Evolutionary conservation across 768 basidiomycete species (phyloP).

Genomic region (Trametes cingulata): DNA sequence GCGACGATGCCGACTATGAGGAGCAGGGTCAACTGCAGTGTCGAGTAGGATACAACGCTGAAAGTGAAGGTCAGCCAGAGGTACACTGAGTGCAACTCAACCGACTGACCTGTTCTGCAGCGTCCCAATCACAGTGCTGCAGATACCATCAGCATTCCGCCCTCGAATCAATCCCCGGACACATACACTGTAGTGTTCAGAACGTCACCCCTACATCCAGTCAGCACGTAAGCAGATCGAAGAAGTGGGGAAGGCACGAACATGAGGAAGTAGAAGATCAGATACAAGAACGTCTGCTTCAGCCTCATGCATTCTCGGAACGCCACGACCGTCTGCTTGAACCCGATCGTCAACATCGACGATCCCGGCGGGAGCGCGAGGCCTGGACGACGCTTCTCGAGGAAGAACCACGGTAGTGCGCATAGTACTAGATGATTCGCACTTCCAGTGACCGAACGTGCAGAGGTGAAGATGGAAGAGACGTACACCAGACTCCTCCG

Average conservation of each 20-base stretch:
- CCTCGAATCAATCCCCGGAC: too few relatives aligned
- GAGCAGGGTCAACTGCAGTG: conserved; percentile 65
- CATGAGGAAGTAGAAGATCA: conserved; percentile 78
- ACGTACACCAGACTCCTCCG: conserved; percentile 73
- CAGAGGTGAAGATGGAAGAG: not conserved
- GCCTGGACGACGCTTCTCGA: conserved; percentile 68
- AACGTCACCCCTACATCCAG: conserved; percentile 60
- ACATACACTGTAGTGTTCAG: conserved; percentile 70
- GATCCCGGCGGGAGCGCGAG: conserved; percentile 57
- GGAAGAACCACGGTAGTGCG: conserved; percentile 72
- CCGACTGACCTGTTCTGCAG: conserved; percentile 59
- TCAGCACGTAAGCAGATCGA: not conserved
- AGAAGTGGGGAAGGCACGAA: conserved; percentile 24
- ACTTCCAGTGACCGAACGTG: not conserved
- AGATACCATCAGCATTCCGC: not conserved
- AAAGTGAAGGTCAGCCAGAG: not conserved
- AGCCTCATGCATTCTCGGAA: conserved; percentile 63
- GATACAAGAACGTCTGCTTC: conserved; percentile 74
- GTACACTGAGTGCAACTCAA: not conserved
- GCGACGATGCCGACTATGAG: conserved; percentile 65
- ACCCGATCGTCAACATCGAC: conserved; percentile 61
- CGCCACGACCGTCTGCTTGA: conserved; percentile 65
- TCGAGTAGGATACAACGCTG: conserved; percentile 72
- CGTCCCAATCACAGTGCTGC: conserved; percentile 69
- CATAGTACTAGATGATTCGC: conserved; percentile 49